Conservation (phyloP, 2,329 filamentous ascomycete genomes). For the Hypoxylon rubiginosum region DNA sequence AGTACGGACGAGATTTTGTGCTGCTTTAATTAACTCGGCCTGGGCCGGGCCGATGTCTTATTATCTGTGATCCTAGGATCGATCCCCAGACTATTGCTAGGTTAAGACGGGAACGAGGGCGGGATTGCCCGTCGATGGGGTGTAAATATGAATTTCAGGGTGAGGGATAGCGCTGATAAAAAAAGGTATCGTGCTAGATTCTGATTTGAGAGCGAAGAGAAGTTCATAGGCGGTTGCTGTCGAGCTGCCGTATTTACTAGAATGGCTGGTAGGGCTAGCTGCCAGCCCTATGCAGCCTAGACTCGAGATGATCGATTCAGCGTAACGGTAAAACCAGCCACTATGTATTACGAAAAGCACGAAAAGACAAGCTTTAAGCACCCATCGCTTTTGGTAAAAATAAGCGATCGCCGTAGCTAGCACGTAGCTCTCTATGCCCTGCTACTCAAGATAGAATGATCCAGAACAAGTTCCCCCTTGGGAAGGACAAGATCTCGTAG, state of each 20-base stretch:
- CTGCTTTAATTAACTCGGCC: conserved; percentile 13
- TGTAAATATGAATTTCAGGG: conserved; percentile 11
- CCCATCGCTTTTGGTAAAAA: conserved; percentile 5
- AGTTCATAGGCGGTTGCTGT: conserved; percentile 11
- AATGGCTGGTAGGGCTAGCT: conserved; percentile 33
- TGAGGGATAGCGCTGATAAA: background rate
- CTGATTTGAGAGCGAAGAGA: conserved; percentile 9
- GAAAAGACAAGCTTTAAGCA: conserved; percentile 1
- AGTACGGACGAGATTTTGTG: conserved; percentile 1
- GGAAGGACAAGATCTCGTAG: conserved; percentile 3
- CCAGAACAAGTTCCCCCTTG: background rate
- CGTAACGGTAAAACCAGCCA: conserved; percentile 23
- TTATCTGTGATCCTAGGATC: conserved; percentile 11
- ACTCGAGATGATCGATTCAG: conserved; percentile 19
- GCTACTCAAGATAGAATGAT: conserved; percentile 6
- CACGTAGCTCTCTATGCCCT: conserved; percentile 11
- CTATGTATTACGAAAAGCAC: conserved; percentile 2
- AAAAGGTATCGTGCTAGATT: conserved; percentile 1
- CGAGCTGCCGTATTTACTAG: conserved; percentile 10
- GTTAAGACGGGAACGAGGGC: background rate
- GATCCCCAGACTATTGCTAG: conserved; percentile 13
- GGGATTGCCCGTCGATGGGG: conserved; percentile 8
- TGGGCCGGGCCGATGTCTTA: conserved; percentile 9
- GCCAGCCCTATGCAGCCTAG: conserved; percentile 41
- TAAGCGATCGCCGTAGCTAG: conserved; percentile 2